A percentile compares a stretch with the other conserved stretches of the same genome.
phyloP scores from a whole-genome alignment of 2,329 filamentous ascomycete species.

The Alternaria sp. region DNA sequence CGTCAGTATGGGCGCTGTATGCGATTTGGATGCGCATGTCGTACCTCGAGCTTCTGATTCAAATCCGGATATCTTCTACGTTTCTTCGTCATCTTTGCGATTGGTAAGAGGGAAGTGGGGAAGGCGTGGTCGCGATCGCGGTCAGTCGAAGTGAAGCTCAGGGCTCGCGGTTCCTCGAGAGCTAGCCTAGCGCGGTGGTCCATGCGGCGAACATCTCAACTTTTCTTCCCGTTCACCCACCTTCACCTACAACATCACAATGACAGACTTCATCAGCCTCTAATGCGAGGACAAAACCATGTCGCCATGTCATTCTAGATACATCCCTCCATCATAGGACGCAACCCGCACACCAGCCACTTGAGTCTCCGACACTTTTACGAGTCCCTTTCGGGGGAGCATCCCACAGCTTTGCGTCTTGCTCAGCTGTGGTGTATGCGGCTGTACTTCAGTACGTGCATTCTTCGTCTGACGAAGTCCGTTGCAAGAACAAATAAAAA shows the following conservation, averaged over 20 bases:
- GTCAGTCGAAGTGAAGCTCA: constrained; percentile 22
- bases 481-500: constrained; percentile 55
- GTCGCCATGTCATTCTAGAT: neutral
- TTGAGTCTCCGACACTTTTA: constrained; percentile 50
- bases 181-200: constrained; percentile 24
- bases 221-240: constrained; percentile 18
- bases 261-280: neutral
- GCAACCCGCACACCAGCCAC: constrained; percentile 54
- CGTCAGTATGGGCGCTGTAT: neutral
- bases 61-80: constrained; percentile 85
- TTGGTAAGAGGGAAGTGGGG: neutral
- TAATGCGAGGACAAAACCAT: neutral
- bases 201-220: constrained; percentile 12
- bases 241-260: constrained; percentile 7
- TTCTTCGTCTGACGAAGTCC: constrained; percentile 13
- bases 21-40: neutral
- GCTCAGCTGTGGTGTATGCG: constrained; percentile 53
- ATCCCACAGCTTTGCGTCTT: constrained; percentile 56
- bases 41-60: constrained; percentile 76
- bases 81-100: constrained; percentile 66
- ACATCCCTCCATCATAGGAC: neutral
- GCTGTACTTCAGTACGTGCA: constrained; percentile 47
- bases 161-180: constrained; percentile 22
- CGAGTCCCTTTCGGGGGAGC: constrained; percentile 55
- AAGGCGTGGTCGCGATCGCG: constrained; percentile 5